phyloP scores from a whole-genome alignment of 1,284 basidiomycete species.

The Ganoderma lucidum region DNA sequence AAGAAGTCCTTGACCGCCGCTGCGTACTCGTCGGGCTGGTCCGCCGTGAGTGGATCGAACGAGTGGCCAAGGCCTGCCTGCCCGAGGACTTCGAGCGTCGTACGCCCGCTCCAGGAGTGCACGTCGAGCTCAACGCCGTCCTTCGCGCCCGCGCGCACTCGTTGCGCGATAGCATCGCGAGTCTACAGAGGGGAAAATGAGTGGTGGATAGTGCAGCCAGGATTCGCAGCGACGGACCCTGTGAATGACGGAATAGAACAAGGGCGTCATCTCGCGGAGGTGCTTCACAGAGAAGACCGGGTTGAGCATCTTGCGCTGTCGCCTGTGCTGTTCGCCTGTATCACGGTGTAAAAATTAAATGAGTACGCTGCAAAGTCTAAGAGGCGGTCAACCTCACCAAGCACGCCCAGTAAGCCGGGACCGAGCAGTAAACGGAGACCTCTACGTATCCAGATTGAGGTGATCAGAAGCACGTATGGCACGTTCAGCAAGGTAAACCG shows the following conservation, averaged over 20 bases:
- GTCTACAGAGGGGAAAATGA: conserved; percentile 16
- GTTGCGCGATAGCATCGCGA: conserved; percentile 27
- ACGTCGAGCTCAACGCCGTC: conserved; percentile 31
- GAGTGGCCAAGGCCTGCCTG: conserved; percentile 34
- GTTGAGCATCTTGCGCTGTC: conserved; percentile 36
- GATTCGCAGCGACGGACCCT: conserved; percentile 13
- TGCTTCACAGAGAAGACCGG: conserved; percentile 14
- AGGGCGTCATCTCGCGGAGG: conserved; percentile 31
- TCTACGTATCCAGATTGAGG: neutral
- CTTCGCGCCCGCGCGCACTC: conserved; percentile 12
- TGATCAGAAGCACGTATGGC: neutral
- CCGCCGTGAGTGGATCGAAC: conserved; percentile 32
- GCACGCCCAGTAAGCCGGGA: conserved; percentile 28
- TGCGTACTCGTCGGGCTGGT: conserved; percentile 35
- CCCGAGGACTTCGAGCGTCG: conserved; percentile 34
- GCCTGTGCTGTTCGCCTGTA: conserved; percentile 35
- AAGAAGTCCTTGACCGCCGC: conserved; percentile 38
- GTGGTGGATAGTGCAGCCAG: neutral
- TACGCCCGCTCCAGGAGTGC: conserved; percentile 34
- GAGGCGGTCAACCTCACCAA: conserved; percentile 10
- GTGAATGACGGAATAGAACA: conserved; percentile 29
- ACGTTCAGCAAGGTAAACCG: neutral
- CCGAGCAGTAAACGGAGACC: conserved; percentile 24
- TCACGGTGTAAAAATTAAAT: neutral
- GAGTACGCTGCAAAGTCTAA: neutral